Percentiles rank a stretch among this genome's conserved stretches.
Evolutionary conservation across 139 green algal genomes (phyloP).

Genomic region (Chlorella sp.): DNA sequence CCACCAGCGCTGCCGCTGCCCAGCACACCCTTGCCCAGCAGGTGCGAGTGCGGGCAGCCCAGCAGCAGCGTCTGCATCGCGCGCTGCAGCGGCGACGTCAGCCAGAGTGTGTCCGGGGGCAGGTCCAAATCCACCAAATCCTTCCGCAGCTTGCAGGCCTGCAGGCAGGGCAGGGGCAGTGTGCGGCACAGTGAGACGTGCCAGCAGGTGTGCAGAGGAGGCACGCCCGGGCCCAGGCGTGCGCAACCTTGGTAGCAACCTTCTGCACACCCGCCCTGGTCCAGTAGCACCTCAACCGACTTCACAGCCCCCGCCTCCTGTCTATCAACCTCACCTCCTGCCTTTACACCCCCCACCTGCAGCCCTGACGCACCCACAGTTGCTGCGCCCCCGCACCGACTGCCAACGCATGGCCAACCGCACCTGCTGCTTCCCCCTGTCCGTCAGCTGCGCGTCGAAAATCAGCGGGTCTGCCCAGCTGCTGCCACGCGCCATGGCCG

Average conservation of each 20-base stretch:
- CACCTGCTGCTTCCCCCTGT: slow-evolving; percentile 58
- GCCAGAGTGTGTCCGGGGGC: slow-evolving; percentile 63
- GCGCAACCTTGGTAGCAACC: too few relatives aligned
- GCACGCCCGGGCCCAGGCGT: too few relatives aligned
- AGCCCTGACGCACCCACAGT: too few relatives aligned
- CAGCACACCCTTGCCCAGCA: neutral
- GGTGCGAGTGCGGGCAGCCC: slow-evolving; percentile 32
- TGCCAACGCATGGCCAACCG: neutral
- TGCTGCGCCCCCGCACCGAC: neutral
- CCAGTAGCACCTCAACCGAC: too few relatives aligned
- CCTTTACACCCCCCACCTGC: too few relatives aligned
- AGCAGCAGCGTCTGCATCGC: slow-evolving; percentile 77
- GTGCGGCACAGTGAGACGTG: too few relatives aligned
- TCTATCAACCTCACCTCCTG: too few relatives aligned
- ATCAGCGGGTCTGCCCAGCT: slow-evolving; percentile 70
- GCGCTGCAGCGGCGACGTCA: slow-evolving; percentile 68
- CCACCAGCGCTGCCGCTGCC: neutral
- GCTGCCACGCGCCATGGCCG: slow-evolving; percentile 35
- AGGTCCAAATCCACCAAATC: slow-evolving; percentile 41
- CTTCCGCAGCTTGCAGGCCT: slow-evolving; percentile 44
- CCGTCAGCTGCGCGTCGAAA: slow-evolving; percentile 75
- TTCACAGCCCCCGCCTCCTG: neutral
- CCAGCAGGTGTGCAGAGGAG: too few relatives aligned
- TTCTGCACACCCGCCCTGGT: too few relatives aligned
- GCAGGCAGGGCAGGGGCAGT: neutral